A percentile compares a stretch with the other conserved stretches of the same genome.
phyloP scores from a whole-genome alignment of 2,329 filamentous ascomycete genomes.

The Apiospora phragmitis region DNA sequence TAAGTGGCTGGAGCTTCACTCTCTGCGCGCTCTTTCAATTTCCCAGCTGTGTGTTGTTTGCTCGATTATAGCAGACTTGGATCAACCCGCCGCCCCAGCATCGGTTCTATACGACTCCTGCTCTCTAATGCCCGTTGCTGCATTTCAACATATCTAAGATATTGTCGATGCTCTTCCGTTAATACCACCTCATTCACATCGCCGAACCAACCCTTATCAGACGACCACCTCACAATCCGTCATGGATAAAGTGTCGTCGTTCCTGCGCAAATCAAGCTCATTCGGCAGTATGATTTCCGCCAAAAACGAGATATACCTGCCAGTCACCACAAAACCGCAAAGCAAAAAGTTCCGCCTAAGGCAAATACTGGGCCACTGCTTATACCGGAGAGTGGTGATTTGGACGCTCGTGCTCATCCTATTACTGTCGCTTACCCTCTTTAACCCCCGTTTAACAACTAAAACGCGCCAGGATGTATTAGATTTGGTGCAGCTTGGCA shows the following conservation, averaged over 20 bases:
- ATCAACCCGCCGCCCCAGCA: neutral
- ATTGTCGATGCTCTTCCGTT: neutral
- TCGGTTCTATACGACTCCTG: neutral
- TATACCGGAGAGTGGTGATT: slow-evolving; percentile 53
- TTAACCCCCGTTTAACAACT: slow-evolving; percentile 30
- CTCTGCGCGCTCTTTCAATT: neutral
- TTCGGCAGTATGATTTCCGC: slow-evolving; percentile 19
- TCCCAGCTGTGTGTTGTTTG: neutral
- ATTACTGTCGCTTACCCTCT: slow-evolving; percentile 42
- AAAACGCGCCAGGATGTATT: slow-evolving; percentile 27
- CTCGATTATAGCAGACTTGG: neutral
- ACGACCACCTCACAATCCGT: neutral
- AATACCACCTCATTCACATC: neutral
- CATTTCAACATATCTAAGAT: neutral
- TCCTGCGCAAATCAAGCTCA: slow-evolving; percentile 22
- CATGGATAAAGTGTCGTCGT: slow-evolving; percentile 22
- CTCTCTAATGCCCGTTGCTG: neutral
- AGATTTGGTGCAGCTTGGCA: slow-evolving; percentile 28
- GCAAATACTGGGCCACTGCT: slow-evolving; percentile 49
- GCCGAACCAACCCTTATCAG: neutral
- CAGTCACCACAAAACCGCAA: slow-evolving; percentile 33
- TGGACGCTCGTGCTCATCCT: slow-evolving; percentile 46
- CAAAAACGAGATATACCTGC: slow-evolving; percentile 30
- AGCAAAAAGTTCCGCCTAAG: slow-evolving; percentile 42
- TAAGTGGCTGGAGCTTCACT: slow-evolving; percentile 5